A percentile compares a stretch with the other conserved stretches of the same genome.
Evolutionary conservation across 140 eudicot genomes (phyloP).

Genomic region (Erigeron philadelphicus): DNA sequence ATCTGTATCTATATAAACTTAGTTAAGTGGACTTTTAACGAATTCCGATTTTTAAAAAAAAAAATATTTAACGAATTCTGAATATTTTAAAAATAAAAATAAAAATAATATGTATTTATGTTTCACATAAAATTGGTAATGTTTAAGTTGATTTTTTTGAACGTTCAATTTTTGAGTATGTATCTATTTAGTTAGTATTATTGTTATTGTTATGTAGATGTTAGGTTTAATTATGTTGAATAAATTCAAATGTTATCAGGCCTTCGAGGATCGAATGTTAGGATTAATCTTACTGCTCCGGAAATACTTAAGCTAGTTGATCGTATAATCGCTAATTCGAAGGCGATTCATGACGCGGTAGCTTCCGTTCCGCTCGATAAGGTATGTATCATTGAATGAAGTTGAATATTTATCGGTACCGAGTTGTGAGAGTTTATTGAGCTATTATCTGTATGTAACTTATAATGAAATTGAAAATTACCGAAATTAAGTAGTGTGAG

Average conservation of each 20-base stretch:
- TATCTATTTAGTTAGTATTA: neutral
- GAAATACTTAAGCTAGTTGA: constrained; percentile 64
- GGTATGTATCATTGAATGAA: constrained; percentile 33
- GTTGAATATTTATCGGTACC: neutral
- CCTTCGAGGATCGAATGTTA: constrained; percentile 59
- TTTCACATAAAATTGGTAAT: too few species aligned
- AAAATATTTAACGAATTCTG: too few species aligned
- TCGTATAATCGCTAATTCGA: constrained; percentile 63
- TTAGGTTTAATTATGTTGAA: constrained; percentile 13
- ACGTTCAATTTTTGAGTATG: too few species aligned
- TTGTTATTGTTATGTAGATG: constrained; percentile 1
- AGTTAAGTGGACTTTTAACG: too few species aligned
- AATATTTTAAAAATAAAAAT: too few species aligned
- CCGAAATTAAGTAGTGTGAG: too few species aligned
- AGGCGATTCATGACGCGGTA: constrained; percentile 68
- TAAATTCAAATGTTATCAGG: constrained; percentile 32
- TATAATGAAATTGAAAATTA: neutral
- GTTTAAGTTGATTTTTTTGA: too few species aligned
- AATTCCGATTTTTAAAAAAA: too few species aligned
- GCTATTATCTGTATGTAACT: too few species aligned
- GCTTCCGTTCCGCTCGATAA: constrained; percentile 84
- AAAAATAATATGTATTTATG: too few species aligned
- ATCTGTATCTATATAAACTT: too few species aligned
- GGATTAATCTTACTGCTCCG: constrained; percentile 51
- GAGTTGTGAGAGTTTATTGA: neutral